Evolutionary conservation across 2,329 filamentous ascomycete genomes (phyloP).

Genomic region (Cladosporium sp.): DNA sequence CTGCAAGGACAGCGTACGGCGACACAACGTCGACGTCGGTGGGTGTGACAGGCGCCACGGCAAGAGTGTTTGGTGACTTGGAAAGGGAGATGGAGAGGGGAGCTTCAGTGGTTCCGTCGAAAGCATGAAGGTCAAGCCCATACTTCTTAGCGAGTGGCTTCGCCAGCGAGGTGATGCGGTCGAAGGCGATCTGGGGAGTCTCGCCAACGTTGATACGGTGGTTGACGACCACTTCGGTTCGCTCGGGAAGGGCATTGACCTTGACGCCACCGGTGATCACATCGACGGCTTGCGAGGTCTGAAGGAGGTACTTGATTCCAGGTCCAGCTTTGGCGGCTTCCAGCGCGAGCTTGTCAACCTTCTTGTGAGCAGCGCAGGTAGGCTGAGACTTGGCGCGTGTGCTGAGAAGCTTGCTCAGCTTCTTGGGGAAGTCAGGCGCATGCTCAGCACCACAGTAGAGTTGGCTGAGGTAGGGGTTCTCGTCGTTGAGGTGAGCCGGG

Average conservation of each 20-base stretch:
- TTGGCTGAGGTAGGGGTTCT: constrained; percentile 54
- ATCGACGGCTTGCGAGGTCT: constrained; percentile 56
- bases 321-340: constrained; percentile 37
- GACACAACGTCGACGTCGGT: constrained; percentile 32
- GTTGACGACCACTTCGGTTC: constrained; percentile 50
- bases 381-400: constrained; percentile 12
- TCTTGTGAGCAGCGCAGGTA: constrained; percentile 32
- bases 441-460: constrained; percentile 57
- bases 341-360: constrained; percentile 32
- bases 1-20: constrained; percentile 34
- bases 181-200: constrained; percentile 43
- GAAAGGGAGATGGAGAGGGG: constrained; percentile 30
- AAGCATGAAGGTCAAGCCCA: constrained; percentile 46
- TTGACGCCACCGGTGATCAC: constrained; percentile 54
- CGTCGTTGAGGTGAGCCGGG: constrained; percentile 45
- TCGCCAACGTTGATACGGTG: constrained; percentile 56
- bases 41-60: constrained; percentile 33
- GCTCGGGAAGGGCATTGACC: constrained; percentile 56
- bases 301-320: constrained; percentile 50
- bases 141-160: constrained; percentile 46
- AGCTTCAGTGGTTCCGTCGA: constrained; percentile 38
- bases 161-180: constrained; percentile 45
- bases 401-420: constrained; percentile 31
- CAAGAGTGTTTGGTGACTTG: constrained; percentile 23
- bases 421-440: constrained; percentile 45